Conservation (phyloP, 106 monocot species). For the Amphibolis antarctica region DNA sequence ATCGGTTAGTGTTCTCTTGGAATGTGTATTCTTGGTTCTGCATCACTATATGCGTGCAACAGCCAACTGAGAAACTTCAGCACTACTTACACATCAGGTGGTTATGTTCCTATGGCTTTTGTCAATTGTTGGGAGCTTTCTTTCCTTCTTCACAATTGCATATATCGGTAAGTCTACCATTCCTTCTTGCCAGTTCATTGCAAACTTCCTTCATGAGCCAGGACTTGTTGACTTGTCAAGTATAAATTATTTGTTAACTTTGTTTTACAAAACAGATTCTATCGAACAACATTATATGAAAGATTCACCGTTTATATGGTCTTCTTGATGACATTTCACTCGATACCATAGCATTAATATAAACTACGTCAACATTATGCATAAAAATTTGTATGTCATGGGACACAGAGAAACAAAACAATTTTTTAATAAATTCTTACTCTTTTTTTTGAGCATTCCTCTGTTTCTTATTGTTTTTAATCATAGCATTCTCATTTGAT, state of each 20-base stretch:
- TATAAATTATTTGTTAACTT: background rate
- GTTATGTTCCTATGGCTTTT: slow-evolving; percentile 79
- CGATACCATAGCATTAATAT: too few species aligned
- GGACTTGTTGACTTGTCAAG: background rate
- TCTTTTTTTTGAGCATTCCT: too few species aligned
- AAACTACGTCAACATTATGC: too few species aligned
- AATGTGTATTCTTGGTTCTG: background rate
- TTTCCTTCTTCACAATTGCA: slow-evolving; percentile 74
- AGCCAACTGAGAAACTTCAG: background rate
- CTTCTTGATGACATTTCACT: too few species aligned
- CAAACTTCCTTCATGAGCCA: background rate
- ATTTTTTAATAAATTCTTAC: too few species aligned
- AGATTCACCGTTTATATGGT: too few species aligned
- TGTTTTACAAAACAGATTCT: too few species aligned
- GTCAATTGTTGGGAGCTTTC: slow-evolving; percentile 70
- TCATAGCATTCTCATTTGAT: too few species aligned
- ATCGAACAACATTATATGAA: too few species aligned
- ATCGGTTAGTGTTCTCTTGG: background rate
- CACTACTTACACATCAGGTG: slow-evolving; percentile 23
- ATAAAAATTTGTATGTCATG: too few species aligned
- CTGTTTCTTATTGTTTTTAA: too few species aligned
- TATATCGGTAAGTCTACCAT: slow-evolving; percentile 56
- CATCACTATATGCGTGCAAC: background rate
- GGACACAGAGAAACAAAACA: too few species aligned
- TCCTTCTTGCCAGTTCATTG: background rate